Evolutionary conservation across 768 basidiomycete species (phyloP).

Genomic region (Tricholoma terreum): DNA sequence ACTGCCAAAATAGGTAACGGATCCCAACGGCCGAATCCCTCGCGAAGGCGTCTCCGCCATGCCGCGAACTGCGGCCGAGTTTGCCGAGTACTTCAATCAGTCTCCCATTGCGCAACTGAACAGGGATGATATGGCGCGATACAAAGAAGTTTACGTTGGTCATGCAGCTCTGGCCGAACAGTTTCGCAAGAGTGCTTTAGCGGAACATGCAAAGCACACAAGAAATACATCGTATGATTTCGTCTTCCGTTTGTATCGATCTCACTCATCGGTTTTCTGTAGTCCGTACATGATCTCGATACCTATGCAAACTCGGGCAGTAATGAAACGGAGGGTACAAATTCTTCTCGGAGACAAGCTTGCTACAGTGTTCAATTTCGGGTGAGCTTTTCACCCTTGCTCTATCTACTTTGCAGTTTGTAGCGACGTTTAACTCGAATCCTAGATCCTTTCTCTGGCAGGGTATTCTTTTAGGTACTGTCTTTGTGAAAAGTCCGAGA

Average conservation of each 20-base stretch:
- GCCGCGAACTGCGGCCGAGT: constrained; percentile 47
- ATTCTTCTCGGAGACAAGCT: constrained; percentile 33
- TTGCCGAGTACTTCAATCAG: constrained; percentile 33
- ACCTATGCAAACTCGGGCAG: constrained; percentile 35
- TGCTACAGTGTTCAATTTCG: constrained; percentile 26
- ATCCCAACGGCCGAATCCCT: constrained; percentile 50
- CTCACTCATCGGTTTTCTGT: constrained; percentile 1
- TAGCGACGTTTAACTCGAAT: neutral
- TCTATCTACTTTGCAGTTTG: neutral
- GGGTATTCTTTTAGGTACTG: constrained; percentile 28
- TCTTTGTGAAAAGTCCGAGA: constrained; percentile 44
- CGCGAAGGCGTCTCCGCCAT: constrained; percentile 30
- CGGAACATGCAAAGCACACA: constrained; percentile 48
- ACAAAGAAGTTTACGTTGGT: constrained; percentile 43
- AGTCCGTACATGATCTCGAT: constrained; percentile 38
- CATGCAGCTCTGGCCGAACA: constrained; percentile 34
- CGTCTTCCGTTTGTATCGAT: neutral
- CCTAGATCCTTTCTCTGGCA: constrained; percentile 32
- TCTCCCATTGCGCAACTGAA: constrained; percentile 35
- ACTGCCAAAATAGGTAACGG: constrained; percentile 36
- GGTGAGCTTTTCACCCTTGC: constrained; percentile 25
- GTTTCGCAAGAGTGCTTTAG: constrained; percentile 44
- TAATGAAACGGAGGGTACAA: constrained; percentile 38
- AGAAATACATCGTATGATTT: neutral
- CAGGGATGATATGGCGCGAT: constrained; percentile 44